phyloP scores from a whole-genome alignment of 2,329 filamentous ascomycete species.

The Endoconidiophora laricicola region DNA sequence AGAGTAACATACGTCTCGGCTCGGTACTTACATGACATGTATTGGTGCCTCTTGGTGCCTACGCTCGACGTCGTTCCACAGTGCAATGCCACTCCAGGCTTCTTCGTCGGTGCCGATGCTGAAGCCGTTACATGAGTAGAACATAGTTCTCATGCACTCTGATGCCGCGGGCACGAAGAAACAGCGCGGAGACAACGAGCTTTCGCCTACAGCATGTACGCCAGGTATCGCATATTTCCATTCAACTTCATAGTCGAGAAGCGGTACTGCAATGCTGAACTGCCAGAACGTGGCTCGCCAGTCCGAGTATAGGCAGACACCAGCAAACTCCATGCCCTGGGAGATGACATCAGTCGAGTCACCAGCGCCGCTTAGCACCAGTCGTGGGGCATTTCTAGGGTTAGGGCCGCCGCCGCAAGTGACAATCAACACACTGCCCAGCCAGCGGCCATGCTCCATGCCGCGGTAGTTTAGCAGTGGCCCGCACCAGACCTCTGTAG shows the following conservation, averaged over 20 bases:
- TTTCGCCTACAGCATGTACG: conserved; percentile 41
- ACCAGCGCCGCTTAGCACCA: conserved; percentile 5
- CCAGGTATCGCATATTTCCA: conserved; percentile 65
- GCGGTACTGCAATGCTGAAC: conserved; percentile 66
- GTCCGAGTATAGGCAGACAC: conserved; percentile 48
- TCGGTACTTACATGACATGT: conserved; percentile 58
- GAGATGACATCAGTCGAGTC: background rate
- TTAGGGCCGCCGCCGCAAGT: conserved; percentile 43
- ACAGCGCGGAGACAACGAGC: conserved; percentile 41
- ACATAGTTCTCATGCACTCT: conserved; percentile 96
- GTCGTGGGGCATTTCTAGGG: conserved; percentile 9
- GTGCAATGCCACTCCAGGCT: conserved; percentile 72
- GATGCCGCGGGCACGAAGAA: conserved; percentile 75
- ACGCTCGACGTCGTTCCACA: conserved; percentile 89
- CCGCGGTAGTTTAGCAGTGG: conserved; percentile 64
- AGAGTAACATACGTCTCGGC: background rate
- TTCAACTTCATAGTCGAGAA: conserved; percentile 50
- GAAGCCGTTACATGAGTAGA: conserved; percentile 96
- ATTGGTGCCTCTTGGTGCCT: conserved; percentile 66
- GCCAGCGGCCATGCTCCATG: conserved; percentile 59
- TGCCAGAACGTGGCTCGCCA: conserved; percentile 73
- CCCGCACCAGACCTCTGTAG: conserved; percentile 49
- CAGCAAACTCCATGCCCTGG: conserved; percentile 23
- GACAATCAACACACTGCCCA: conserved; percentile 74
- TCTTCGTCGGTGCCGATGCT: conserved; percentile 72